These are phyloP conservation scores for Salix arbutifolia DNA, from an alignment of 345 rosid species.

Conservation along the genomic window DNA sequence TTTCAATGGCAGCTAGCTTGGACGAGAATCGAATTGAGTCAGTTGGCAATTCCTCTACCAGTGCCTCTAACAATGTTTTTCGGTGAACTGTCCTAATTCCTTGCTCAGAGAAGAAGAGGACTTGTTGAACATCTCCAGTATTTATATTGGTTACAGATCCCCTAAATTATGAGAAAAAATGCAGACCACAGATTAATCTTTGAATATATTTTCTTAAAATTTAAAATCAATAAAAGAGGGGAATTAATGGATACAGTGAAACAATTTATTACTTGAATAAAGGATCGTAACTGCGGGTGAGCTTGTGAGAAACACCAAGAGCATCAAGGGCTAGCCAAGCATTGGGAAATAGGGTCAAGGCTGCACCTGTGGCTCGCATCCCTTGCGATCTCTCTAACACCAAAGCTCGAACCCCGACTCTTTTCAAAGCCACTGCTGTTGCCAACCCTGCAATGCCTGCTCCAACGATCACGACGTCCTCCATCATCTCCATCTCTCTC, in stretches of 20 bases:
- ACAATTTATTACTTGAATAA: neutral
- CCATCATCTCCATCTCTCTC: constrained; percentile 5
- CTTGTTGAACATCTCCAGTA: constrained; percentile 22
- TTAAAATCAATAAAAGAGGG: neutral
- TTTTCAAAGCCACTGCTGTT: constrained; percentile 27
- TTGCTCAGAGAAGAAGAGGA: neutral
- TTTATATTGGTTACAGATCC: constrained; percentile 16
- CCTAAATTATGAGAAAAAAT: neutral
- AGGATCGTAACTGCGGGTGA: constrained; percentile 25
- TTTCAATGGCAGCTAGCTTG: constrained; percentile 20
- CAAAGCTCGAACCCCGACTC: constrained; percentile 22
- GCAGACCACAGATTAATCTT: neutral
- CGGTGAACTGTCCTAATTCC: constrained; percentile 17
- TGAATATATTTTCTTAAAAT: neutral
- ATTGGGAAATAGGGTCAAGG: constrained; percentile 24
- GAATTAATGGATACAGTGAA: neutral
- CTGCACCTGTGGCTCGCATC: constrained; percentile 32
- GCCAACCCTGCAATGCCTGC: constrained; percentile 41
- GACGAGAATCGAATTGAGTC: constrained; percentile 37
- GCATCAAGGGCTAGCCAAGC: constrained; percentile 45
- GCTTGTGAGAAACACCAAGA: constrained; percentile 34
- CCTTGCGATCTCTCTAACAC: constrained; percentile 25
- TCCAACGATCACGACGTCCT: constrained; percentile 38
- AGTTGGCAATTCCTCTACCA: constrained; percentile 32
- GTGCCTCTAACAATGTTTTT: constrained; percentile 17